phyloP scores from a whole-genome alignment of 1,284 basidiomycete genomes.

The Trichosporon asahii region DNA sequence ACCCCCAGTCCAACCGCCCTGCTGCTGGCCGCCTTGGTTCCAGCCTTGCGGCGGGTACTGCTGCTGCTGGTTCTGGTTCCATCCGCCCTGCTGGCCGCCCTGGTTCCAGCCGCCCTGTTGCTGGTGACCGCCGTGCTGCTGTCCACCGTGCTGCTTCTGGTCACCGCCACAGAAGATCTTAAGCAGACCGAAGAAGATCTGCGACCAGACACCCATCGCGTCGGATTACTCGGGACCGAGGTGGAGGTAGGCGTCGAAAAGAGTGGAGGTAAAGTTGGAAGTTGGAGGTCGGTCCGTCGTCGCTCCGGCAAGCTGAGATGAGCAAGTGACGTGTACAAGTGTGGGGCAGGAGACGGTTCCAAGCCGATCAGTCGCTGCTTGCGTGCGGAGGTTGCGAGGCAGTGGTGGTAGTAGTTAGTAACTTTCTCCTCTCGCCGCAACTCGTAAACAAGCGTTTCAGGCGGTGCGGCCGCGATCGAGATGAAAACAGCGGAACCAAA shows the following conservation, averaged over 20 bases:
- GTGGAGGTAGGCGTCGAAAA: neutral
- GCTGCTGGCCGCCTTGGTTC: constrained; percentile 29
- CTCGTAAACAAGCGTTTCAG: constrained; percentile 9
- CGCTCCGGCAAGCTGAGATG: neutral
- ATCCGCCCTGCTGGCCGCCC: constrained; percentile 21
- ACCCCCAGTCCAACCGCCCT: constrained; percentile 9
- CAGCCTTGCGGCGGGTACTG: constrained; percentile 3
- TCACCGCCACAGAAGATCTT: constrained; percentile 29
- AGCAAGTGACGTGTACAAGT: neutral
- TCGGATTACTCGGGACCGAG: neutral
- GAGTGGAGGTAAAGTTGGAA: neutral
- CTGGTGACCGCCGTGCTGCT: constrained; percentile 24
- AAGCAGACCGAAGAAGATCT: constrained; percentile 21
- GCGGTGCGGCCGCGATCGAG: neutral
- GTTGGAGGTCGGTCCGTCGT: neutral
- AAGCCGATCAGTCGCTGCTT: neutral
- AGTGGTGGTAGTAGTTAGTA: neutral
- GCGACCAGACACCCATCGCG: neutral
- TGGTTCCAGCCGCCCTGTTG: constrained; percentile 22
- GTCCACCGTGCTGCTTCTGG: constrained; percentile 25
- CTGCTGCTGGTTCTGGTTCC: constrained; percentile 24
- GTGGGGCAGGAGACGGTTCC: neutral
- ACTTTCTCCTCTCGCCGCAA: neutral
- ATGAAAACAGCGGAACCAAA: constrained; percentile 8
- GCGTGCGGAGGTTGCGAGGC: neutral